Evolutionary conservation across 177 flowering plant species (phyloP).

Genomic region (Tripterygium wilfordii): DNA sequence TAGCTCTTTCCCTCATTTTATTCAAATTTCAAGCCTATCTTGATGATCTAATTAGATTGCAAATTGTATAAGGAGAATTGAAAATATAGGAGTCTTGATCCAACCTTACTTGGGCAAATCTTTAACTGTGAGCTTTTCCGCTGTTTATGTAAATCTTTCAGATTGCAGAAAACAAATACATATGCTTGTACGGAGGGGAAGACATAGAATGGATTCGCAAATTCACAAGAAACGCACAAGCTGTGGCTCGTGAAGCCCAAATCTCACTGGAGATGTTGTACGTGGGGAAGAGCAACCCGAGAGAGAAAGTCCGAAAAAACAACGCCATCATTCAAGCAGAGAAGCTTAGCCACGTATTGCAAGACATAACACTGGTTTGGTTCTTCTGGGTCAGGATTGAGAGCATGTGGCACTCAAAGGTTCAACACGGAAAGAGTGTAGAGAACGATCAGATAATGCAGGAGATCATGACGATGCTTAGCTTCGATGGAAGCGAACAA

Average conservation of each 20-base stretch:
- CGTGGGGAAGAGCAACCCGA: constrained; percentile 50
- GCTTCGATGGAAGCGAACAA: constrained; percentile 46
- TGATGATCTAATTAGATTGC: too few relatives aligned
- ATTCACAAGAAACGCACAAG: constrained; percentile 19
- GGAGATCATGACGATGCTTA: constrained; percentile 46
- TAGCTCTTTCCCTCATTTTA: too few relatives aligned
- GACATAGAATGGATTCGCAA: constrained; percentile 47
- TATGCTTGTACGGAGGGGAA: constrained; percentile 63
- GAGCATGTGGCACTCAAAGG: too few relatives aligned
- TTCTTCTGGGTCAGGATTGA: constrained; percentile 63
- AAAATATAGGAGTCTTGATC: too few relatives aligned
- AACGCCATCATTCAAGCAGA: constrained; percentile 21
- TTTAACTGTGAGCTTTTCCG: too few relatives aligned
- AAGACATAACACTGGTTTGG: constrained; percentile 33
- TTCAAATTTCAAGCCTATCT: too few relatives aligned
- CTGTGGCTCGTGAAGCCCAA: constrained; percentile 17
- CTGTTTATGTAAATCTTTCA: too few relatives aligned
- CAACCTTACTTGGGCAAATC: too few relatives aligned
- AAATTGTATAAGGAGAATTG: too few relatives aligned
- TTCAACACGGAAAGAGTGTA: constrained; percentile 23
- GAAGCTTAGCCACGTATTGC: constrained; percentile 29
- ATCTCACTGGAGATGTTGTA: constrained; percentile 49
- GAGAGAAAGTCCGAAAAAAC: constrained; percentile 31
- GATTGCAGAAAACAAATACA: constrained; percentile 32
- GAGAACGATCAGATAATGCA: constrained; percentile 44